A percentile compares a stretch with the other conserved stretches of the same genome.
phyloP scores from a whole-genome alignment of 2,329 filamentous ascomycete species.

The Sporothrix pseudoabietina region DNA sequence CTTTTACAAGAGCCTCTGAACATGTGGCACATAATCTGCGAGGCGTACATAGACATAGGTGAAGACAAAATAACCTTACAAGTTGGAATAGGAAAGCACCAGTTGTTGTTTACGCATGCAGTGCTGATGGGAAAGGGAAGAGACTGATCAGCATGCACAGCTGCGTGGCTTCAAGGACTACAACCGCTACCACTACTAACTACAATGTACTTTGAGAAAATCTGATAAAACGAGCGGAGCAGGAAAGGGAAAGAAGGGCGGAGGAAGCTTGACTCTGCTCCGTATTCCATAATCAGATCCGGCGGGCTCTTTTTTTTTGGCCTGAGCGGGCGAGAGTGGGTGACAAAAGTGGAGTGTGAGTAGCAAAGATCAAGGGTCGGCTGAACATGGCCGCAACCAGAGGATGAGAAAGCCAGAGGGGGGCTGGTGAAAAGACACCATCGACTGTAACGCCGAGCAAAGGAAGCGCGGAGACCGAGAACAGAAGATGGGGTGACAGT shows the following conservation, averaged over 20 bases:
- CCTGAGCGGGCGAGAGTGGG: neutral
- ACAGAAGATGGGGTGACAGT: neutral
- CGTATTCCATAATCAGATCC: neutral
- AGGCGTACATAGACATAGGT: neutral
- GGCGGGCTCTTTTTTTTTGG: neutral
- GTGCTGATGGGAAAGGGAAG: neutral
- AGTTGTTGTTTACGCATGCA: neutral
- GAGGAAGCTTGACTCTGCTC: neutral
- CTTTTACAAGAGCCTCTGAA: neutral
- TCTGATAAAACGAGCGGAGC: conserved; percentile 22
- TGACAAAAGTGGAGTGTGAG: neutral
- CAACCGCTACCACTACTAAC: too few species aligned
- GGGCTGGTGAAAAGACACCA: neutral
- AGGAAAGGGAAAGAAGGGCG: neutral
- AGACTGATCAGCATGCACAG: neutral
- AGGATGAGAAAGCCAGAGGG: neutral
- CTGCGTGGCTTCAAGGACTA: neutral
- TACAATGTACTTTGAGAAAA: neutral
- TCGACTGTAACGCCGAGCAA: neutral
- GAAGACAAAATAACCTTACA: neutral
- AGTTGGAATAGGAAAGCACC: neutral
- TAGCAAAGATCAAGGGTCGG: neutral
- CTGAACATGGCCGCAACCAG: conserved; percentile 7
- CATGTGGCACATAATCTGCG: neutral
- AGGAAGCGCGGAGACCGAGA: neutral